Evolutionary conservation across 2,329 filamentous ascomycete genomes (phyloP), one percentile per base, ranked within the genome.

Genomic region (Pseudofabraea citricarpa): DNA sequence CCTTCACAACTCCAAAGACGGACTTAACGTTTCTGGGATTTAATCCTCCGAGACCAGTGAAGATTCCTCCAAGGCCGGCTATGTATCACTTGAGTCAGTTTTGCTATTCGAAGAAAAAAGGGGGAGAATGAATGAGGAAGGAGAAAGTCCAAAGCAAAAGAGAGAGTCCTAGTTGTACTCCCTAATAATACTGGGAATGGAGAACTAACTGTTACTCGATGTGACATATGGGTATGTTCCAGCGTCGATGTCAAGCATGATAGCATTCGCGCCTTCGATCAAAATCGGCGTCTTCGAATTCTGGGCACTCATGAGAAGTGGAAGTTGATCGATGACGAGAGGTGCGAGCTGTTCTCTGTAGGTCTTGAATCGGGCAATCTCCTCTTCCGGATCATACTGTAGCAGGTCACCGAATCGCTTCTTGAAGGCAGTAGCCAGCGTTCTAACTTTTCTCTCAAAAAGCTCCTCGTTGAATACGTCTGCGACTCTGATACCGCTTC

Each of bases 321-420:
- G 71, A 21, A 86, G 74, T 47, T 52, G 49, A 57, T 90, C 85
- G 47, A 87, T 71, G 47, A 81, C 74, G 52, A 78, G 85, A 18
- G 72, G 70, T 35, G 70, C 70, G 20, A 88, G 70, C 56, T 71
- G 72, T 46, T 67, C 63, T 21, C 79, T 73, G 60, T 81, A 81
- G 68, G 45, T 56, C 16, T 77, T 72, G 65, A 83, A 87, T 31
- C 70, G 68, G 15, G 61, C 62, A 50, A 90, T 74, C 66, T 90
- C 85, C 24, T 81, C 79, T 53, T 90, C 83, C 6, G 83, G 73
- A 49, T 89, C 80, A 60, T 77, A 77, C 60, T 79, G 60, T 43
- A 85, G 64, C 20, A 86, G 64, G 52, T 84, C 77, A 6, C 85
- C 84, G 55, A 80, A 89, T 40, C 83, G 71, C 68, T 83, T 81